Conservation (phyloP, 371 early-diverging fungal genomes). For the Apophysomyces elegans region DNA sequence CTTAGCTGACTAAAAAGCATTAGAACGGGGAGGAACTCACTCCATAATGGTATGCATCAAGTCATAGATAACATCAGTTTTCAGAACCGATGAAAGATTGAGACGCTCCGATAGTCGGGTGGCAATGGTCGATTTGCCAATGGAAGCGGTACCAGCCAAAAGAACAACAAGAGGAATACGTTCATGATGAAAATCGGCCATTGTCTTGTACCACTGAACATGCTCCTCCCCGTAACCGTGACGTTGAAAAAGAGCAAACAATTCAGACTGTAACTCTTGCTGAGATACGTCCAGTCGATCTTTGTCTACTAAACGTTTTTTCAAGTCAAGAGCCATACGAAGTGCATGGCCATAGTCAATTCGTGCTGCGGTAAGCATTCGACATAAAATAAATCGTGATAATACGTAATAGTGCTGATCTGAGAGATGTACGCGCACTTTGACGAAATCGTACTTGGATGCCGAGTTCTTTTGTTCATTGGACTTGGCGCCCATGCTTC, state of each 20-base stretch:
- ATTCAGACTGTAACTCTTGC: slow-evolving; percentile 29
- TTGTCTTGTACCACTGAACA: slow-evolving; percentile 34
- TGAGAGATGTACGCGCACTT: slow-evolving; percentile 43
- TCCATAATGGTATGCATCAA: slow-evolving; percentile 39
- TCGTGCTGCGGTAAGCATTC: slow-evolving; percentile 44
- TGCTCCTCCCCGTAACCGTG: slow-evolving; percentile 39
- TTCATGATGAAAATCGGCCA: slow-evolving; percentile 45
- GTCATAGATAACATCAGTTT: slow-evolving; percentile 43
- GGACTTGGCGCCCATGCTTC: neutral
- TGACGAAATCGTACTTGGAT: slow-evolving; percentile 50
- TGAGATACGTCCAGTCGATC: slow-evolving; percentile 34
- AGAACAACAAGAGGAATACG: slow-evolving; percentile 44
- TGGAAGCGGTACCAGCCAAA: slow-evolving; percentile 36
- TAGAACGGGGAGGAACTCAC: slow-evolving; percentile 17
- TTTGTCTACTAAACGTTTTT: slow-evolving; percentile 43
- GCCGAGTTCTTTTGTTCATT: slow-evolving; percentile 32
- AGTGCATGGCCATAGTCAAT: slow-evolving; percentile 43
- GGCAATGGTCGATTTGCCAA: slow-evolving; percentile 43
- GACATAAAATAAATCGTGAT: slow-evolving; percentile 42
- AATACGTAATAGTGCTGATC: slow-evolving; percentile 46
- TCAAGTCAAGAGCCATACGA: slow-evolving; percentile 49
- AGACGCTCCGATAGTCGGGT: slow-evolving; percentile 38
- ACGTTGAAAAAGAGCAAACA: slow-evolving; percentile 33
- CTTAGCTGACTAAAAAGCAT: neutral
- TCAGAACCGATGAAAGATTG: slow-evolving; percentile 41